Base-by-base conservation (phyloP, 2,329 filamentous ascomycete species). In the Aspergillus uvarum region DNA sequence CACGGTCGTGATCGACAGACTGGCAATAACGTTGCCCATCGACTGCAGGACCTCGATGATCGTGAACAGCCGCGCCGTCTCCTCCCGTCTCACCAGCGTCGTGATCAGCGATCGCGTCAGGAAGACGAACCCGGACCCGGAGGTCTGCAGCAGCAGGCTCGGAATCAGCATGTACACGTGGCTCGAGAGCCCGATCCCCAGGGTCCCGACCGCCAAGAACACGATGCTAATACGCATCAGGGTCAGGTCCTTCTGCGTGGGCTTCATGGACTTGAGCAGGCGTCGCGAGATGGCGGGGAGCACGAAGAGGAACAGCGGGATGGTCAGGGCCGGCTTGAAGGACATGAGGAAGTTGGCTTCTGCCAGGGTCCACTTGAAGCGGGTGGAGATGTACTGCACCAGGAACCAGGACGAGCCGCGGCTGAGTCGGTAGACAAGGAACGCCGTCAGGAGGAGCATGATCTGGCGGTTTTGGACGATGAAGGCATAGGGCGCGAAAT, bases 381-480 rank as follows among this genome's bases (percentile, higher is more conserved):
- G 74, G n/a, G 79, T 80, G 1, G 81, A 83, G 19, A 82, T 79
- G 65, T 83, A 83, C 59, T 81, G 79, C n/a, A 82, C 73, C 14
- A 83, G 66, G 56, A 83, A 74, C 62, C 75, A 78, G 16, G 79
- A 71, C 10, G 79, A 77, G 51, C 81, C 80, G 26, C 80, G 75
- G 53, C 79, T 80, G 6, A 83, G 70, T n/a, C 79, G 75, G 63
- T 79, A 81, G 14, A 80, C 77, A 22, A 83, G 65, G 59, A 82
- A 82, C 0, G 79, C 76, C 11, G 79, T 75, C 8, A 82, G 68
- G 3, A 80, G 74, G 26, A 82, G 69, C 1, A 77, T 70, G 19
- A 78, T 70, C 48, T 77, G 76, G 38, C 73, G 76, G 51, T 74
- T 73, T 52, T 77, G 65, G 48, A 81, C 72, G 4, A 75, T 70